Conservation (phyloP, 495 filamentous ascomycete species). For the Hapsidospora chrysogenum region DNA sequence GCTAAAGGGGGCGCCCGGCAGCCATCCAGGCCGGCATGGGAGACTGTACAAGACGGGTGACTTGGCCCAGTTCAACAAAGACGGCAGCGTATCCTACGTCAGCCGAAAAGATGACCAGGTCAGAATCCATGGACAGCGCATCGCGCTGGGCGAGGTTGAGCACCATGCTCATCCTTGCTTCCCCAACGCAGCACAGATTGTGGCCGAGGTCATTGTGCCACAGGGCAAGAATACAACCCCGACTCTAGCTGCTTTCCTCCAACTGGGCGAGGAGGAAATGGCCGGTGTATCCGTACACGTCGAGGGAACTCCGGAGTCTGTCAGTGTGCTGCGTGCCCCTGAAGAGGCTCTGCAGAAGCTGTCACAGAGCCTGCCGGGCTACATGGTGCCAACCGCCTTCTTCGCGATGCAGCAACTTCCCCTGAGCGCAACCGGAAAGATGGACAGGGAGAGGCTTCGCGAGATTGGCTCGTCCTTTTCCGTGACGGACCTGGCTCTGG, state of each 20-base stretch:
- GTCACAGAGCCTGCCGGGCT: constrained; percentile 2
- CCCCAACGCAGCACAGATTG: background rate
- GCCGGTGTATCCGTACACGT: background rate
- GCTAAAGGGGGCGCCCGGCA: constrained; percentile 15
- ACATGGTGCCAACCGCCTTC: constrained; percentile 8
- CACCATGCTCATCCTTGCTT: background rate
- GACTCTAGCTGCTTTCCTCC: background rate
- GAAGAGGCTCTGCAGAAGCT: no score
- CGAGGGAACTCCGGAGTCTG: no score
- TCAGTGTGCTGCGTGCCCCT: background rate
- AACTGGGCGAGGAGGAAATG: background rate
- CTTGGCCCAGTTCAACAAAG: constrained; percentile 40
- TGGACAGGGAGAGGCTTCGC: background rate
- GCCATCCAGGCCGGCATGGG: constrained; percentile 24
- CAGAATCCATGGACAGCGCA: constrained; percentile 49
- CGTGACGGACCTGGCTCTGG: background rate
- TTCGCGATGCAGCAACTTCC: background rate
- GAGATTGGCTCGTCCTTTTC: background rate
- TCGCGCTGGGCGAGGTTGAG: constrained; percentile 1
- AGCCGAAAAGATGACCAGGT: constrained; percentile 48
- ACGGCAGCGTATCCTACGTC: constrained; percentile 32
- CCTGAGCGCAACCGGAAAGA: background rate
- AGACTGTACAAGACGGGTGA: constrained; percentile 55
- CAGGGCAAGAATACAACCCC: background rate
- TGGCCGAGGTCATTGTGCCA: background rate